Evolutionary conservation across 2,329 filamentous ascomycete species (phyloP).

Genomic region (Scolecobasidium constrictum): DNA sequence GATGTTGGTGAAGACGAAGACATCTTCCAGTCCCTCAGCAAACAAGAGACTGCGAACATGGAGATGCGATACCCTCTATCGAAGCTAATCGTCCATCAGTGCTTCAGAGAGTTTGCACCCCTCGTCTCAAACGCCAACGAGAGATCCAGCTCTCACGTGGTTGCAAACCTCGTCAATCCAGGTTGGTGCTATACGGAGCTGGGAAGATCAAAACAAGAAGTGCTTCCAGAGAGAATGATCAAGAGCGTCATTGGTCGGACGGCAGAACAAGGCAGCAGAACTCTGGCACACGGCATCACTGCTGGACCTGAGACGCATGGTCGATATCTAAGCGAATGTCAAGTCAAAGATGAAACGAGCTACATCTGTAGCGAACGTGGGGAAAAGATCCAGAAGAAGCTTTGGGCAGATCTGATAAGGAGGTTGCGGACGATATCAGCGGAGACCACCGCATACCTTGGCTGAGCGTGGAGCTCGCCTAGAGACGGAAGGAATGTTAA

Average conservation of each 20-base stretch:
- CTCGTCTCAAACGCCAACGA: no score
- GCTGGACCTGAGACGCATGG: constrained; percentile 6
- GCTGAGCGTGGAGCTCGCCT: no score
- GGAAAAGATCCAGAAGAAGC: neutral
- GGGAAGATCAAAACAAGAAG: neutral
- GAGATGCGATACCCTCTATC: neutral
- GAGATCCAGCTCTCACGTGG: neutral
- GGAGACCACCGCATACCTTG: no score
- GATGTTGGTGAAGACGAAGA: no score
- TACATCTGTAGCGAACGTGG: neutral
- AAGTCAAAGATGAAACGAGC: neutral
- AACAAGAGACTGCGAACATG: no score
- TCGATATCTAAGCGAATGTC: constrained; percentile 1
- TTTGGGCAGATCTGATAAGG: constrained; percentile 23
- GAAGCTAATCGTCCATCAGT: neutral
- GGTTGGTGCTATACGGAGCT: constrained; percentile 5
- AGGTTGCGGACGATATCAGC: no score
- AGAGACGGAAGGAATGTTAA: no score
- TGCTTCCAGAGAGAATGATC: neutral
- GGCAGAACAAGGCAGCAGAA: constrained; percentile 8
- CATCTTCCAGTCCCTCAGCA: no score
- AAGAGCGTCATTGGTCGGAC: neutral
- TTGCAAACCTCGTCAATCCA: constrained; percentile 7
- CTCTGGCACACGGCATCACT: constrained; percentile 4
- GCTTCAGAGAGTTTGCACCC: neutral